Evolutionary conservation across 1,284 basidiomycete genomes (phyloP).

Genomic region (Mycosarcoma mackinlayi): DNA sequence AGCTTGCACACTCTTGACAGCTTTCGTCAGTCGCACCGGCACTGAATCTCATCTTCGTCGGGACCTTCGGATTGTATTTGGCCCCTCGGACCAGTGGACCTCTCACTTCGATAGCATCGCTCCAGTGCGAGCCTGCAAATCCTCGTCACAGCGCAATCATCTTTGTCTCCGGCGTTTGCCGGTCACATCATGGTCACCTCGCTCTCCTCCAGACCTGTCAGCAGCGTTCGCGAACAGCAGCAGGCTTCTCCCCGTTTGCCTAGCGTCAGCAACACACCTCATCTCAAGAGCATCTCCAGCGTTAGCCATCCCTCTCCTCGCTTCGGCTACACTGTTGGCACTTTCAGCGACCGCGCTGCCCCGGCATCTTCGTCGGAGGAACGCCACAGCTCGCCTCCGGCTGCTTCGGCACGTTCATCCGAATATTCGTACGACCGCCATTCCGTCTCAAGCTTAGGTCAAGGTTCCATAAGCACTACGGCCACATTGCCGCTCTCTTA

Average conservation of each 20-base stretch:
- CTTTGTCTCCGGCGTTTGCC: slow-evolving; percentile 27
- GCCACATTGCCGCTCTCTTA: slow-evolving; percentile 16
- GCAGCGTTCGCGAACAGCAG: slow-evolving; percentile 43
- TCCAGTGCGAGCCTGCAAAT: neutral
- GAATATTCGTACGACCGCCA: slow-evolving; percentile 37
- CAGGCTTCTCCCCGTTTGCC: slow-evolving; percentile 22
- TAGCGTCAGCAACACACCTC: slow-evolving; percentile 16
- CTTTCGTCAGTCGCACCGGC: no score
- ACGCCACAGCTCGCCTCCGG: slow-evolving; percentile 36
- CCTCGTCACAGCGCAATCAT: neutral
- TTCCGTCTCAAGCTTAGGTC: slow-evolving; percentile 33
- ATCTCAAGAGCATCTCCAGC: slow-evolving; percentile 4
- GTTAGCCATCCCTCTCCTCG: slow-evolving; percentile 22
- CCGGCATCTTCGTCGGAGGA: slow-evolving; percentile 20
- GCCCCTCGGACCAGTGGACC: no score
- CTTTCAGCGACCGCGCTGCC: slow-evolving; percentile 14
- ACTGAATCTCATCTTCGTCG: no score
- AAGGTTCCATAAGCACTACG: slow-evolving; percentile 38
- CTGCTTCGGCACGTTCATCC: slow-evolving; percentile 32
- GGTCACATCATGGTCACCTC: slow-evolving; percentile 45
- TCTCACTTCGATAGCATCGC: no score
- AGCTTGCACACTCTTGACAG: no score
- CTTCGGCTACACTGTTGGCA: slow-evolving; percentile 15
- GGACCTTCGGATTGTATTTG: no score
- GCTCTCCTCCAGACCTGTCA: slow-evolving; percentile 35